Percentiles rank a stretch among this genome's conserved stretches.
Conservation (phyloP, 345 rosid species). For the Anastatica hierochuntica region DNA sequence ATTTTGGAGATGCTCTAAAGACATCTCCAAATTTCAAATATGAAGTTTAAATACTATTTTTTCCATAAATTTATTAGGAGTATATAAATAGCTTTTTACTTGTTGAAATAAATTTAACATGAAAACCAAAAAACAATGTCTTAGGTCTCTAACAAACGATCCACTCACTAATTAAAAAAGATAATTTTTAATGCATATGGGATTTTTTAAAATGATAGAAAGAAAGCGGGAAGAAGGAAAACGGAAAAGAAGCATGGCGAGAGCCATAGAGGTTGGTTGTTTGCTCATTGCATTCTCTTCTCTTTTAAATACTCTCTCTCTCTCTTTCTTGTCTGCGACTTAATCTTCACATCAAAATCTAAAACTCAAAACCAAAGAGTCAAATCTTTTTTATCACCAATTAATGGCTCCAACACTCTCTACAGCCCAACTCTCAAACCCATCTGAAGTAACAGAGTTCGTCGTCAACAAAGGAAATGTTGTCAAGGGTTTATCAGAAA, state of each 20-base stretch:
- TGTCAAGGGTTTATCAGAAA: conserved; percentile 41
- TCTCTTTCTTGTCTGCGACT: conserved; percentile 6
- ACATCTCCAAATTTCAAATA: too few relatives aligned
- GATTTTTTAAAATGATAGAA: background rate
- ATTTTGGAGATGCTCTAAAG: too few relatives aligned
- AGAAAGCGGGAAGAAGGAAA: conserved; percentile 18
- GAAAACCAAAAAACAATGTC: too few relatives aligned
- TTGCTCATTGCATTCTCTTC: conserved; percentile 13
- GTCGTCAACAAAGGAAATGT: conserved; percentile 36
- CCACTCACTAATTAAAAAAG: too few relatives aligned
- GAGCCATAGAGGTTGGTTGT: conserved; percentile 26
- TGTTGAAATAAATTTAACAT: too few relatives aligned
- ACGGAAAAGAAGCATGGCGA: conserved; percentile 20
- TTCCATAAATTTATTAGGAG: too few relatives aligned
- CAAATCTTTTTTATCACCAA: background rate
- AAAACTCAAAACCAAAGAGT: background rate
- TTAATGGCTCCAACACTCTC: conserved; percentile 31
- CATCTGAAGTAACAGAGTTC: conserved; percentile 29
- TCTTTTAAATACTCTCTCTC: conserved; percentile 19
- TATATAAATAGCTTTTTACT: too few relatives aligned
- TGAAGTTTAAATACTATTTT: too few relatives aligned
- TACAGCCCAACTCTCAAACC: conserved; percentile 5
- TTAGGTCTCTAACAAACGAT: too few relatives aligned
- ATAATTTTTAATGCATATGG: conserved; percentile 5
- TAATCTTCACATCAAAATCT: background rate